Base-by-base conservation (phyloP, 371 early-diverging fungal genomes). In the Conidiobolus incongruus region DNA sequence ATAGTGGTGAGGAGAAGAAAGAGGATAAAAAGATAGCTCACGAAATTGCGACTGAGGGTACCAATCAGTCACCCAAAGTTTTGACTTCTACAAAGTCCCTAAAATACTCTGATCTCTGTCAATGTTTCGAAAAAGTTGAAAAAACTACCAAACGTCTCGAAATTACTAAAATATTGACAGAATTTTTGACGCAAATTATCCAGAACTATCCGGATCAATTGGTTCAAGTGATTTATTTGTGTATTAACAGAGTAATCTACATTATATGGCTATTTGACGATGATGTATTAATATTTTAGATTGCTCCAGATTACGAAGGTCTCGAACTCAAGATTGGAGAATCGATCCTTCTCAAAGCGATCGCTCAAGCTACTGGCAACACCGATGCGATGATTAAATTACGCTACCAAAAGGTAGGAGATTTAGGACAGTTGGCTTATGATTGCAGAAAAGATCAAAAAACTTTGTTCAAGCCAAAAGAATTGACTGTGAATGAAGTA, bases 291-390 rank as follows among this genome's bases (percentile, higher is more conserved):
- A n/a, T n/a, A n/a, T 15, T 2, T 29, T 32, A 84, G 84, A 62
- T 94, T 23, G 79, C 85, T 23, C 94, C 97, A 0, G 91, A 92
- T 47, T 90, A 91, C 51, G 91, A 93, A 54, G 91, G 90, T 8
- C 61, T 90, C 20, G 98, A 98, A 56, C 66, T 98, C 26, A 97
- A 96, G 12, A 75, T 97, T 34, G 99, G 98, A 29, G 98, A 97
- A 51, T 72, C 78, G 8, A 56, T 92, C 2, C 59, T 98, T 24
- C 72, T 95, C 53, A 96, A 94, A 58, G 91, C 94, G 4, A 77
- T 98, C 44, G 93, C 83, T 3, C 56, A 76, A 29, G 77, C 91
- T 1, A 88, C 93, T 0, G 90, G 93, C 4, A 61, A 82, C 16
- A 67, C 71, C 22, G 55, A 68, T 38, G 60, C 66, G 12, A 68